Conservation (phyloP, 371 early-diverging fungal genomes). For the Rhizopus stolonifer region DNA sequence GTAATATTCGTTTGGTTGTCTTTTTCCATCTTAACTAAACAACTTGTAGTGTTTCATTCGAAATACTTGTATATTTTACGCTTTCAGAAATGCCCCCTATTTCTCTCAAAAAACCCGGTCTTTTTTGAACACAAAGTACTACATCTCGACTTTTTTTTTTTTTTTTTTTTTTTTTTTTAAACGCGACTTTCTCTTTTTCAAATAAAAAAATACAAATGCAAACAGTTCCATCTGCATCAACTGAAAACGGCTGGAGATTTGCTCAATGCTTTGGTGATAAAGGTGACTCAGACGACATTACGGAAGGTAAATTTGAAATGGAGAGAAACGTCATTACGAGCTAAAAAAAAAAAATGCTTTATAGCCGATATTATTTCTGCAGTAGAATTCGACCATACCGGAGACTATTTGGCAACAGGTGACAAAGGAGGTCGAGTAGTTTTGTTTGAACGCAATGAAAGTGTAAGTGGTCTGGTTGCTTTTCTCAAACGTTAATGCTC, state of each 20-base stretch:
- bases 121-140: too few species aligned
- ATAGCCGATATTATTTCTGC: slow-evolving; percentile 96
- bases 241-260: slow-evolving; percentile 78
- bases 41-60: too few species aligned
- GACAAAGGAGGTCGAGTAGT: slow-evolving; percentile 96
- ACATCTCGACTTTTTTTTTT: not conserved
- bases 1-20: too few species aligned
- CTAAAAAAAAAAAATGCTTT: too few species aligned
- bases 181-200: too few species aligned
- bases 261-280: slow-evolving; percentile 99
- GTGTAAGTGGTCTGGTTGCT: too few species aligned
- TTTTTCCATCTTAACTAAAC: too few species aligned
- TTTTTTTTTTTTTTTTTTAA: slow-evolving; percentile 3
- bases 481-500: too few species aligned
- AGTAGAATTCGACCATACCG: slow-evolving; percentile 94
- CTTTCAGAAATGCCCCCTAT: too few species aligned
- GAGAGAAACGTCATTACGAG: not conserved
- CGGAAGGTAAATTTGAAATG: slow-evolving; percentile 79
- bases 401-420: slow-evolving; percentile 94
- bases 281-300: slow-evolving; percentile 95
- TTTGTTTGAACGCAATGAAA: slow-evolving; percentile 90
- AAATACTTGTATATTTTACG: too few species aligned
- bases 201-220: not conserved
- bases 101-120: too few species aligned
- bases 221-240: not conserved